Percentiles rank a stretch among this genome's conserved stretches.
Conservation (phyloP, 116 monocot genomes). For the Trichopus zeylanicus region DNA sequence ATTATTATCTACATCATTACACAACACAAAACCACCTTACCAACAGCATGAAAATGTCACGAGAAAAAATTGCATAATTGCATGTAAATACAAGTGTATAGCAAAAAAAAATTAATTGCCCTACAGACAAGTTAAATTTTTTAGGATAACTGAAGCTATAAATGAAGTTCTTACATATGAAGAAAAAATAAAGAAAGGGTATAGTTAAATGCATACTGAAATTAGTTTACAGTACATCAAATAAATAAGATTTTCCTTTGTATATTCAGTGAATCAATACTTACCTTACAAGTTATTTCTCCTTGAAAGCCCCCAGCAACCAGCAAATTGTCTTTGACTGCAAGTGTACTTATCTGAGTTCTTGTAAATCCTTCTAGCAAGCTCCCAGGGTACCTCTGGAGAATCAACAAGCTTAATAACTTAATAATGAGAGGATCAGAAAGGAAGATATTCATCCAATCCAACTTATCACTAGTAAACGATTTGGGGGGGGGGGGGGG, state of each 20-base stretch:
- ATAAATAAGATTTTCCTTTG: neutral
- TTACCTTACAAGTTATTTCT: slow-evolving; percentile 66
- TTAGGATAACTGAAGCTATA: too few species aligned
- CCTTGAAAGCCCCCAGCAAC: slow-evolving; percentile 79
- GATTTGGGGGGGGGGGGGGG: too few species aligned
- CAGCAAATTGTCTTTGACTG: slow-evolving; percentile 51
- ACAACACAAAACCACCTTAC: too few species aligned
- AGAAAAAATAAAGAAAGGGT: neutral
- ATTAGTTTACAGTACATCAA: too few species aligned
- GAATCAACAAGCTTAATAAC: neutral
- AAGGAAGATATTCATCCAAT: neutral
- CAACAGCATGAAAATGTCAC: too few species aligned
- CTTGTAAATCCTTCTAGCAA: slow-evolving; percentile 51
- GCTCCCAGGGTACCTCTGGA: slow-evolving; percentile 43
- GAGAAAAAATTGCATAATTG: too few species aligned
- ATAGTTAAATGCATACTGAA: too few species aligned
- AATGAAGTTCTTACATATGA: neutral
- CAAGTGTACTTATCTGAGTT: slow-evolving; percentile 62
- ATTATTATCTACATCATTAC: too few species aligned
- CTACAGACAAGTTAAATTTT: too few species aligned
- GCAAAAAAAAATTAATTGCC: too few species aligned
- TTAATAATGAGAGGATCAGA: neutral
- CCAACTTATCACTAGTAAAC: neutral
- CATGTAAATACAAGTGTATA: too few species aligned
- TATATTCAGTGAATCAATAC: neutral